phyloP scores from a whole-genome alignment of 495 filamentous ascomycete species.

The Astrothelium macrocarpum region DNA sequence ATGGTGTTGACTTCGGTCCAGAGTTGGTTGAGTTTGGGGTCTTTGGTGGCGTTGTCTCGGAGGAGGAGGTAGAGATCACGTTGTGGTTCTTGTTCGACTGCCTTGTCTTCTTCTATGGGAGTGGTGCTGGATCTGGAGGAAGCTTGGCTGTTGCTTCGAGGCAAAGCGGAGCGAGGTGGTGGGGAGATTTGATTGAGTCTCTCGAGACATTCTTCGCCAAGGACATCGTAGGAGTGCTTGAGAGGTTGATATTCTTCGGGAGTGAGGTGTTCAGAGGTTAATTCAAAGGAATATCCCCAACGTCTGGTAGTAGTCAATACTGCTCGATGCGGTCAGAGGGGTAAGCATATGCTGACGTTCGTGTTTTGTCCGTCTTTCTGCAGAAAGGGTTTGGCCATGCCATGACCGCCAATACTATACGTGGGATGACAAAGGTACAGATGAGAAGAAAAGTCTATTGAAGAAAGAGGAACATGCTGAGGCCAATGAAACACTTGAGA shows the following conservation, averaged over 20 bases:
- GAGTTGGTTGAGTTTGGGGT: conserved; percentile 49
- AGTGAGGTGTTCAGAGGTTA: conserved; percentile 56
- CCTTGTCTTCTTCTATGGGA: conserved; percentile 12
- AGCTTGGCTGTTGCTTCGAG: conserved; percentile 21
- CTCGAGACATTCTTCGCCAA: conserved; percentile 56
- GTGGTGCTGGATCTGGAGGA: conserved; percentile 10
- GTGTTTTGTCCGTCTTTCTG: conserved; percentile 26
- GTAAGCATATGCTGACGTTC: conserved; percentile 21
- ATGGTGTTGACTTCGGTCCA: conserved; percentile 62
- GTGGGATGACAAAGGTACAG: neutral
- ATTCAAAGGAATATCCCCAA: conserved; percentile 64
- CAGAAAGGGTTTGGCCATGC: conserved; percentile 33
- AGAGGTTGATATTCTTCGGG: conserved; percentile 49
- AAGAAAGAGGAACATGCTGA: neutral
- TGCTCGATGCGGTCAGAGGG: neutral
- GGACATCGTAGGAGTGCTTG: conserved; percentile 55
- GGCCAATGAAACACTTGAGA: neutral
- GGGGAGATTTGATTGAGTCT: conserved; percentile 49
- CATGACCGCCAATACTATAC: conserved; percentile 18
- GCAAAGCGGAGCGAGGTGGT: conserved; percentile 24
- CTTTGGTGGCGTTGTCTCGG: conserved; percentile 43
- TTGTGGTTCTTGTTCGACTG: conserved; percentile 16
- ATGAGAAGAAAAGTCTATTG: neutral
- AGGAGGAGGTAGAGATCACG: conserved; percentile 55
- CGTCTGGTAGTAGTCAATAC: conserved; percentile 24